Percentiles rank a stretch among this genome's conserved stretches.
These are phyloP conservation scores for Bjerkandera adusta DNA, from an alignment of 1,284 basidiomycete genomes.

Conservation along the genomic window DNA sequence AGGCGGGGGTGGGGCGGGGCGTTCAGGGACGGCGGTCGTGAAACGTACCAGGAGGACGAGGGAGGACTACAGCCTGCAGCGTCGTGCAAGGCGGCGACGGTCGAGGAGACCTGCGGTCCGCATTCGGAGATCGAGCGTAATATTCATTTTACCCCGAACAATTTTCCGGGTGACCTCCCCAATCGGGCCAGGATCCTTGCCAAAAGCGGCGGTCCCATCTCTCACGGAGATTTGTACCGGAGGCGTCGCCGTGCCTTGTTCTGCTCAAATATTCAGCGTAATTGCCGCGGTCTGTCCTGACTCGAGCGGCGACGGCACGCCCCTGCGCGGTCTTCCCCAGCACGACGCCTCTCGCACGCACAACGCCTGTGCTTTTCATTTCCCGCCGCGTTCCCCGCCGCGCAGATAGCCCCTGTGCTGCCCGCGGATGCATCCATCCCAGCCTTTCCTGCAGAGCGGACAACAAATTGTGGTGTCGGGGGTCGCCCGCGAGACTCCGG, in stretches of 20 bases:
- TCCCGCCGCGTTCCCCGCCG: not conserved
- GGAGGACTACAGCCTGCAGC: constrained; percentile 8
- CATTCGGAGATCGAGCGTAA: constrained; percentile 15
- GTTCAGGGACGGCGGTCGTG: not conserved
- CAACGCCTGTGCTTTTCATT: no score
- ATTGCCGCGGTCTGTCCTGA: not conserved
- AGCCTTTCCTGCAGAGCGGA: not conserved
- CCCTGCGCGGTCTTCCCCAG: not conserved
- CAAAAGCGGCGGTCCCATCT: no score
- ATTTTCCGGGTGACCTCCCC: constrained; percentile 11
- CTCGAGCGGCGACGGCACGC: no score
- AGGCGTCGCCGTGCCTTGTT: constrained; percentile 4
- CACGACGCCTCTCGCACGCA: no score
- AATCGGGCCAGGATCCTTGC: constrained; percentile 1
- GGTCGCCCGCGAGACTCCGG: constrained; percentile 5
- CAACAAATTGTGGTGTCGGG: not conserved
- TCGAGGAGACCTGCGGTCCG: constrained; percentile 16
- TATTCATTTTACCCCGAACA: constrained; percentile 13
- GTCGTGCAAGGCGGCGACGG: constrained; percentile 14
- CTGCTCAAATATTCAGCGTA: constrained; percentile 1
- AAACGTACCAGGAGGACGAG: constrained; percentile 7
- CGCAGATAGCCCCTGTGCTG: not conserved
- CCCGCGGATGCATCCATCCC: not conserved
- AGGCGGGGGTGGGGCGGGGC: not conserved
- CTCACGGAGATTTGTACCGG: no score